Percentiles rank a stretch among this genome's conserved stretches.
Conservation (phyloP, 2,329 filamentous ascomycete species). For the Zymoseptoria tritici region DNA sequence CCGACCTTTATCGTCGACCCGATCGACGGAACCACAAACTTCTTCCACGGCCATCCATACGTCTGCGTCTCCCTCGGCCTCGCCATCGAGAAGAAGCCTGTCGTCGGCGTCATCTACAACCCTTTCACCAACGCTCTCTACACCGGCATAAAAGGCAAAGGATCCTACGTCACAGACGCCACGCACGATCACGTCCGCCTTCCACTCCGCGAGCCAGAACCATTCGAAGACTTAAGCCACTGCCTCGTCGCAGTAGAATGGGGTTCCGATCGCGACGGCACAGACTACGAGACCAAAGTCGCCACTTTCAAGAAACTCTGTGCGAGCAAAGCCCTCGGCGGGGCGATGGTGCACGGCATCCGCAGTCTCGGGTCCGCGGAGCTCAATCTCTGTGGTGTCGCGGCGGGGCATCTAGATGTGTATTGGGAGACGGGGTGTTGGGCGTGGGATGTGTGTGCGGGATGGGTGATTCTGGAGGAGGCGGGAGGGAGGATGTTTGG, state of each 20-base stretch:
- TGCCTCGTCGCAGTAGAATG: conserved; percentile 66
- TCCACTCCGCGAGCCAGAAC: conserved; percentile 43
- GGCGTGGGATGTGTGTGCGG: conserved; percentile 80
- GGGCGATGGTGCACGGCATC: conserved; percentile 69
- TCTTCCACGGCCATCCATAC: conserved; percentile 66
- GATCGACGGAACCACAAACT: conserved; percentile 77
- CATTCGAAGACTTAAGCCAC: conserved; percentile 53
- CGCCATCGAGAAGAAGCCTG: conserved; percentile 53
- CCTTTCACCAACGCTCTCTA: conserved; percentile 65
- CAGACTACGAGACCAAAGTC: conserved; percentile 63
- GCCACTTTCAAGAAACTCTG: conserved; percentile 53
- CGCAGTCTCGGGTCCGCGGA: conserved; percentile 66
- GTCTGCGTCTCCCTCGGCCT: conserved; percentile 73
- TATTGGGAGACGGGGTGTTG: conserved; percentile 83
- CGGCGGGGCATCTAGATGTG: conserved; percentile 61
- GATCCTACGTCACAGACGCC: conserved; percentile 46
- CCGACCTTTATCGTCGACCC: conserved; percentile 78
- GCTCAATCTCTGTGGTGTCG: conserved; percentile 66
- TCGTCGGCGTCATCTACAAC: conserved; percentile 72
- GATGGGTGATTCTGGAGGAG: conserved; percentile 68
- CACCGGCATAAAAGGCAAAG: conserved; percentile 60
- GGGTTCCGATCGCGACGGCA: conserved; percentile 58
- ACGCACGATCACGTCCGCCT: conserved; percentile 30
- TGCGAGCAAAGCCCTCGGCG: conserved; percentile 52
- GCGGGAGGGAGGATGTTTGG: conserved; percentile 66